Evolutionary conservation across 108 stramenopile genomes (phyloP).

Genomic region (Fistulifera solaris): DNA sequence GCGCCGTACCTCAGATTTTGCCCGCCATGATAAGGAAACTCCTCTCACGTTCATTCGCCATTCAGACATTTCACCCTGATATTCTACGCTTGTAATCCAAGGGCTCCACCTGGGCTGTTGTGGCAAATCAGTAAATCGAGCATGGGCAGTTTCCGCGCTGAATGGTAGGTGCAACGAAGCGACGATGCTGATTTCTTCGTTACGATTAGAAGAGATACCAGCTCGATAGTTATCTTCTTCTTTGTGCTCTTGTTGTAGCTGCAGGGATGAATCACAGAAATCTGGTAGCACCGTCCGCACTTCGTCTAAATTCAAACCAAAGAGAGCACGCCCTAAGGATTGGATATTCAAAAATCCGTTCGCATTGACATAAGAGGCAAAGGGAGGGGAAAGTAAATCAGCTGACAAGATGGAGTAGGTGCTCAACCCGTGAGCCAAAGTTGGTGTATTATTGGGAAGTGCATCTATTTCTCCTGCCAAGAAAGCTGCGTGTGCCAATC

Average conservation of each 20-base stretch:
- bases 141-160: slow-evolving; percentile 62
- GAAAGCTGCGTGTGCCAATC: slow-evolving; percentile 54
- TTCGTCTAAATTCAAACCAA: slow-evolving; percentile 66
- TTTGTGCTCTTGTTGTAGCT: not conserved
- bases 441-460: slow-evolving; percentile 2
- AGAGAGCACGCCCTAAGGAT: slow-evolving; percentile 60
- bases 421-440: slow-evolving; percentile 65
- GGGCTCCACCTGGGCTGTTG: slow-evolving; percentile 83
- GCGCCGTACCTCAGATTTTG: slow-evolving; percentile 41
- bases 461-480: slow-evolving; percentile 53
- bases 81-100: slow-evolving; percentile 77
- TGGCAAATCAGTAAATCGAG: slow-evolving; percentile 76
- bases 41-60: slow-evolving; percentile 78
- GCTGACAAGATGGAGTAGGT: slow-evolving; percentile 59
- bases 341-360: slow-evolving; percentile 64
- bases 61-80: slow-evolving; percentile 61
- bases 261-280: slow-evolving; percentile 2
- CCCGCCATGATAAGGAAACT: slow-evolving; percentile 63
- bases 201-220: slow-evolving; percentile 36
- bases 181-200: slow-evolving; percentile 56
- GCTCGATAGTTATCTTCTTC: slow-evolving; percentile 29
- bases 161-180: slow-evolving; percentile 76
- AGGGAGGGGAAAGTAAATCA: slow-evolving; percentile 68
- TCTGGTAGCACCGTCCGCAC: slow-evolving; percentile 14
- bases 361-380: slow-evolving; percentile 66